Percentiles rank a stretch among this genome's conserved stretches.
These are phyloP conservation scores for Hypoxylon fragiforme DNA, from an alignment of 495 filamentous ascomycete species.

Conservation along the genomic window DNA sequence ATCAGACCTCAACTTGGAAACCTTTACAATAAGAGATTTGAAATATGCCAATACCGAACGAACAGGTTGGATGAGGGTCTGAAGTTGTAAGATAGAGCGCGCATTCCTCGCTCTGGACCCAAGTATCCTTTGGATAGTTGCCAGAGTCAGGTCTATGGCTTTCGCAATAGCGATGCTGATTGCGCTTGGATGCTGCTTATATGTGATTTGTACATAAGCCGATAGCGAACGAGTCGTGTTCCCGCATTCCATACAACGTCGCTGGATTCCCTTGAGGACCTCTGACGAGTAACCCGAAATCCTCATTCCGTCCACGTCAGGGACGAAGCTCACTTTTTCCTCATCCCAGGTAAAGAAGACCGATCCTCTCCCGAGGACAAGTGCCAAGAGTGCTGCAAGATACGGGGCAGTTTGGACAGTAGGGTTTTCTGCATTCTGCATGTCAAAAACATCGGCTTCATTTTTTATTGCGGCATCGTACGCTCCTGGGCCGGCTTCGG, in stretches of 20 bases:
- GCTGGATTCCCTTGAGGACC: conserved; percentile 59
- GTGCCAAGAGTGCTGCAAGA: conserved; percentile 64
- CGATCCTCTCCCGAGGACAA: conserved; percentile 82
- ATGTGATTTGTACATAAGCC: conserved; percentile 55
- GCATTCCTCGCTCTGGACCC: conserved; percentile 45
- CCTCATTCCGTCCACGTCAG: conserved; percentile 55
- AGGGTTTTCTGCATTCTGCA: conserved; percentile 34
- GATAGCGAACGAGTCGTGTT: conserved; percentile 58
- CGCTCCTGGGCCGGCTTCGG: conserved; percentile 70
- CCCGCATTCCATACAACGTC: conserved; percentile 61
- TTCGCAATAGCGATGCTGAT: conserved; percentile 64
- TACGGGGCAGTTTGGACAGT: conserved; percentile 54
- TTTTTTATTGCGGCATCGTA: conserved; percentile 69
- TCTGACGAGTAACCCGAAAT: conserved; percentile 70
- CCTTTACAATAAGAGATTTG: conserved; percentile 57
- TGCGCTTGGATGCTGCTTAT: conserved; percentile 47
- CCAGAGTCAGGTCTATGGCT: conserved; percentile 57
- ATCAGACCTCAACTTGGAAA: conserved; percentile 60
- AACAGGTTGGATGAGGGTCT: conserved; percentile 64
- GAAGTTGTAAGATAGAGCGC: conserved; percentile 68
- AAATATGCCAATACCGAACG: conserved; percentile 65
- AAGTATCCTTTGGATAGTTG: conserved; percentile 59
- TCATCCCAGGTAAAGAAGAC: conserved; percentile 73
- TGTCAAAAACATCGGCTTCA: conserved; percentile 30
- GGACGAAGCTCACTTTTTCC: conserved; percentile 59